Evolutionary conservation across 75 land plant genomes (phyloP).

Genomic region (Cryptomeria japonica): DNA sequence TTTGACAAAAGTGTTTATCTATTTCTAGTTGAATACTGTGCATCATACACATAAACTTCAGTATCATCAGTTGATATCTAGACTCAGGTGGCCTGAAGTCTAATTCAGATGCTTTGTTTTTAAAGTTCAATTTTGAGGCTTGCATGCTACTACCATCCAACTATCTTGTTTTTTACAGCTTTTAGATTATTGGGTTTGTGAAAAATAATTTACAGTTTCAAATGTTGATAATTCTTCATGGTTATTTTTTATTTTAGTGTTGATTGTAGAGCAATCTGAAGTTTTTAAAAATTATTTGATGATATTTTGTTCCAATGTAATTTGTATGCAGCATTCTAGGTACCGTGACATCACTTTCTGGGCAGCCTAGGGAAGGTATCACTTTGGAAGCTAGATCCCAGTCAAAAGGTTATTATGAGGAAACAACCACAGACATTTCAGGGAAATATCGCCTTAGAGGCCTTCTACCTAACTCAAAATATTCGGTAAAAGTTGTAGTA

Average conservation of each 20-base stretch:
- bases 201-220: background rate
- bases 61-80: background rate
- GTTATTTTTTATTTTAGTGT: background rate
- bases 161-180: background rate
- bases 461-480: constrained; percentile 76
- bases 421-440: constrained; percentile 69
- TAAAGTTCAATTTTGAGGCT: background rate
- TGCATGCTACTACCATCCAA: background rate
- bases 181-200: background rate
- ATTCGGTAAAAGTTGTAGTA: constrained; percentile 54
- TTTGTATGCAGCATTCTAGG: constrained; percentile 65
- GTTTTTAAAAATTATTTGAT: background rate
- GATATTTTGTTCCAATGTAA: constrained; percentile 5
- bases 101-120: background rate
- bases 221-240: background rate
- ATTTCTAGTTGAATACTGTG: background rate
- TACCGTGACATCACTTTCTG: constrained; percentile 64
- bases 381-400: constrained; percentile 86
- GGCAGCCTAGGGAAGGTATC: constrained; percentile 85
- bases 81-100: background rate
- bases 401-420: constrained; percentile 88
- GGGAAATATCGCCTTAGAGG: constrained; percentile 92
- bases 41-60: background rate
- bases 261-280: background rate
- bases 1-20: background rate